These are phyloP conservation scores for Kitagawia praeruptora DNA, from an alignment of 129 eudicot species.

Conservation along the genomic window DNA sequence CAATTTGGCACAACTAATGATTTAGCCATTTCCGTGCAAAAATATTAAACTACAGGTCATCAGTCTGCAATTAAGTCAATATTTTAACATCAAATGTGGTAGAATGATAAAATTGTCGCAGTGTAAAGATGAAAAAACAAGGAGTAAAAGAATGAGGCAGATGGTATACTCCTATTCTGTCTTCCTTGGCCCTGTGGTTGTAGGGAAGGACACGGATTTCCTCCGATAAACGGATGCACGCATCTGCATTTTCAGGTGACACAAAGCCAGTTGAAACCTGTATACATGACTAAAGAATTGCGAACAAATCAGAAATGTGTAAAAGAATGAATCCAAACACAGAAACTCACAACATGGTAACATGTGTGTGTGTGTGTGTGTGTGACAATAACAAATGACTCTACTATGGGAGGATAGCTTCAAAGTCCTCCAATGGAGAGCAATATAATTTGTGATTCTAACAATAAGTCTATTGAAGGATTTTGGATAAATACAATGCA, in stretches of 20 bases:
- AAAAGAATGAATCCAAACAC: not conserved
- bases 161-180: not conserved
- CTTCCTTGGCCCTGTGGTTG: not conserved
- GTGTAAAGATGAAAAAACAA: not conserved
- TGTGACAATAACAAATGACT: not conserved
- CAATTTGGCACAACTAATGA: no score
- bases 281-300: constrained; percentile 1
- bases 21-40: no score
- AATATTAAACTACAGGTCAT: no score
- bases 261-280: not conserved
- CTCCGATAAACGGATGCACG: not conserved
- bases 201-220: not conserved
- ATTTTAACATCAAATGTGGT: not conserved
- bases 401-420: not conserved
- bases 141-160: not conserved
- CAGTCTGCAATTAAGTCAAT: no score
- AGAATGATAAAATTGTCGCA: not conserved
- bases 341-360: not conserved
- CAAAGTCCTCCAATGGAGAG: not conserved
- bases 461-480: not conserved
- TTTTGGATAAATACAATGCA: not conserved
- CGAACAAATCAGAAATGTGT: not conserved
- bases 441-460: not conserved
- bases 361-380: not conserved
- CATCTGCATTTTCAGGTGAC: not conserved